Evolutionary conservation across 2,329 filamentous ascomycete genomes (phyloP).

Genomic region (Cryoendolithus antarcticus): DNA sequence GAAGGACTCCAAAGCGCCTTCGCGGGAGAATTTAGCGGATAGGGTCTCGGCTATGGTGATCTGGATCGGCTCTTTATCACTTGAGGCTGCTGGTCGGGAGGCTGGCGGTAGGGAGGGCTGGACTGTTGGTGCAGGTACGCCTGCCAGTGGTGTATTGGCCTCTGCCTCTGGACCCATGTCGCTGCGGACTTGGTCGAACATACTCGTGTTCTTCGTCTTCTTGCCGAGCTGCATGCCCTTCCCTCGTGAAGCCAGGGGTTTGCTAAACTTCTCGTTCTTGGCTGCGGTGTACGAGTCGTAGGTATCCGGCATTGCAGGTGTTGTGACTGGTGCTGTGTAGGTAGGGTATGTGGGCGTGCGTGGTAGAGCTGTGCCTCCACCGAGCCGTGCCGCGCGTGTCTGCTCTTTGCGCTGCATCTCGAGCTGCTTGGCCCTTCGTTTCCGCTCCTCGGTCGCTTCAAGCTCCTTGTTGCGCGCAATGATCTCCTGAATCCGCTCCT

Average conservation of each 20-base stretch:
- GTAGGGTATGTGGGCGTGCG: slow-evolving; percentile 76
- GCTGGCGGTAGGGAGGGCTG: slow-evolving; percentile 34
- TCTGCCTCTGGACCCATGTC: slow-evolving; percentile 83
- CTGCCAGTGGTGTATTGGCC: slow-evolving; percentile 56
- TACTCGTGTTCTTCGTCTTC: slow-evolving; percentile 95
- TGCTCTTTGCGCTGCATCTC: slow-evolving; percentile 98
- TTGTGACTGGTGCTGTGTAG: slow-evolving; percentile 80
- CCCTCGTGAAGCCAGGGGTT: slow-evolving; percentile 64
- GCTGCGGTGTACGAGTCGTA: slow-evolving; percentile 94
- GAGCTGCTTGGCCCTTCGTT: slow-evolving; percentile 95
- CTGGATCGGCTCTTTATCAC: slow-evolving; percentile 76
- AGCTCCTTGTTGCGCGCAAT: slow-evolving; percentile 96
- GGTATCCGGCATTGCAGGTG: slow-evolving; percentile 62
- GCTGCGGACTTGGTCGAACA: slow-evolving; percentile 89
- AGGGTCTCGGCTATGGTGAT: slow-evolving; percentile 84
- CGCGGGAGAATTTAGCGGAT: slow-evolving; percentile 73
- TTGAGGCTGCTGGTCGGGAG: slow-evolving; percentile 50
- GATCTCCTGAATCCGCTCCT: slow-evolving; percentile 97
- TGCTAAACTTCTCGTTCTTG: slow-evolving; percentile 84
- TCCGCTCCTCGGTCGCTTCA: slow-evolving; percentile 94
- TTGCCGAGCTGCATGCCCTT: slow-evolving; percentile 99
- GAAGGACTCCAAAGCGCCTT: slow-evolving; percentile 76
- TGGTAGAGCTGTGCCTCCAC: slow-evolving; percentile 40
- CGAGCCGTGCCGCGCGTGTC: slow-evolving; percentile 55
- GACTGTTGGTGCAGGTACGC: slow-evolving; percentile 32